These are phyloP conservation scores for Boletellus emodensis DNA, from an alignment of 768 basidiomycete species.

Conservation along the genomic window DNA sequence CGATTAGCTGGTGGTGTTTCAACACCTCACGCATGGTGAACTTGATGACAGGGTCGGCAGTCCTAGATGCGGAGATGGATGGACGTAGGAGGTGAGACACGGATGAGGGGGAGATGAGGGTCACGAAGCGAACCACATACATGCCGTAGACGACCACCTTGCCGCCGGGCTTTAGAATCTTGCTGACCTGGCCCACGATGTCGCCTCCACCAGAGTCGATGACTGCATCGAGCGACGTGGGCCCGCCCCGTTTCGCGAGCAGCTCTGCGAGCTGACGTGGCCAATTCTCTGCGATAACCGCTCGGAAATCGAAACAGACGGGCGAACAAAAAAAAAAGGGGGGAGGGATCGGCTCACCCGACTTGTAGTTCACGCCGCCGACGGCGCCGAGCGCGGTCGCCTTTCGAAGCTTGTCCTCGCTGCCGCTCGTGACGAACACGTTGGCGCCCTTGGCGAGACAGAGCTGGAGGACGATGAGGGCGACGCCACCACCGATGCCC, in stretches of 20 bases:
- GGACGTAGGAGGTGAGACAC: slow-evolving; percentile 1
- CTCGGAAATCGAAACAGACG: background rate
- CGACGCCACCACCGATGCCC: slow-evolving; percentile 83
- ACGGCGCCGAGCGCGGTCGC: slow-evolving; percentile 67
- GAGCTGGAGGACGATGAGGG: slow-evolving; percentile 69
- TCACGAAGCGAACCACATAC: slow-evolving; percentile 28
- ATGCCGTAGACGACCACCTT: slow-evolving; percentile 64
- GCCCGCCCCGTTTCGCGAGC: slow-evolving; percentile 32
- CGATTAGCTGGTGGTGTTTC: slow-evolving; percentile 68
- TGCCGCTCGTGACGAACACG: slow-evolving; percentile 81
- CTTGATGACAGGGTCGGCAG: slow-evolving; percentile 51
- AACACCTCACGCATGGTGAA: slow-evolving; percentile 80
- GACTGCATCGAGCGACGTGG: slow-evolving; percentile 48
- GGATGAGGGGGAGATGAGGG: background rate
- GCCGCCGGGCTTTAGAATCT: slow-evolving; percentile 53
- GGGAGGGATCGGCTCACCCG: slow-evolving; percentile 34
- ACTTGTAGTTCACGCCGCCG: slow-evolving; percentile 74
- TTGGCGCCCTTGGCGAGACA: slow-evolving; percentile 70
- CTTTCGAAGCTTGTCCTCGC: slow-evolving; percentile 60
- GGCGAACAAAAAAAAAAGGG: background rate
- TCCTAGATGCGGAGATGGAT: slow-evolving; percentile 42
- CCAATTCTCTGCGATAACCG: slow-evolving; percentile 44
- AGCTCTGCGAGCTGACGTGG: slow-evolving; percentile 42
- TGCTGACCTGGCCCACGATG: slow-evolving; percentile 48
- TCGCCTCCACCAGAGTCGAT: slow-evolving; percentile 71